Evolutionary conservation across 2,329 filamentous ascomycete genomes (phyloP).

Genomic region (Venturia oleaginea): DNA sequence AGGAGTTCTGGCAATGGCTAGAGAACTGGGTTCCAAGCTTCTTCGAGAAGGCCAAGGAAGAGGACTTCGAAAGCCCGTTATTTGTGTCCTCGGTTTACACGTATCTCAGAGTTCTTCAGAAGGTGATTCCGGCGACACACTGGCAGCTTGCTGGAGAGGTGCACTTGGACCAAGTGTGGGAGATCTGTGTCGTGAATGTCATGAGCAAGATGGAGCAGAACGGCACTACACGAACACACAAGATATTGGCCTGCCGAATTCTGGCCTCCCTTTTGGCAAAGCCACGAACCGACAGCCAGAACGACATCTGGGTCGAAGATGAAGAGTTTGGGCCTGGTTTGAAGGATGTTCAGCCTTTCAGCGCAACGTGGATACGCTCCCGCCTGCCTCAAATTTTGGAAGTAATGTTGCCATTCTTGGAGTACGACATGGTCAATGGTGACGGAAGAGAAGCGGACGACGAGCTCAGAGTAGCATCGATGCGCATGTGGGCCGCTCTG

Average conservation of each 20-base stretch:
- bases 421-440: neutral
- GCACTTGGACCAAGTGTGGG: neutral
- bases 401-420: neutral
- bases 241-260: constrained; percentile 2
- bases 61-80: neutral
- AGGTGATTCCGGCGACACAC: neutral
- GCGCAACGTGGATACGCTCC: neutral
- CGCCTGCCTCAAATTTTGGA: neutral
- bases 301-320: neutral
- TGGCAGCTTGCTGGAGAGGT: neutral
- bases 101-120: neutral
- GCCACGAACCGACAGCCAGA: neutral
- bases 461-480: neutral
- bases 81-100: neutral
- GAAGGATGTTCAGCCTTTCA: neutral
- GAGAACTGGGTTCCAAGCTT: neutral
- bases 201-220: neutral
- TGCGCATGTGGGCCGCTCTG: neutral
- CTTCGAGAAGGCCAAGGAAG: neutral
- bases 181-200: neutral
- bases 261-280: neutral
- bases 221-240: neutral
- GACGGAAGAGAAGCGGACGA: neutral
- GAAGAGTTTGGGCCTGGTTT: neutral
- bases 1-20: constrained; percentile 1